Evolutionary conservation across 2,329 filamentous ascomycete species (phyloP), one percentile per base, ranked within the genome.

Genomic region (Westerdykella sp.): DNA sequence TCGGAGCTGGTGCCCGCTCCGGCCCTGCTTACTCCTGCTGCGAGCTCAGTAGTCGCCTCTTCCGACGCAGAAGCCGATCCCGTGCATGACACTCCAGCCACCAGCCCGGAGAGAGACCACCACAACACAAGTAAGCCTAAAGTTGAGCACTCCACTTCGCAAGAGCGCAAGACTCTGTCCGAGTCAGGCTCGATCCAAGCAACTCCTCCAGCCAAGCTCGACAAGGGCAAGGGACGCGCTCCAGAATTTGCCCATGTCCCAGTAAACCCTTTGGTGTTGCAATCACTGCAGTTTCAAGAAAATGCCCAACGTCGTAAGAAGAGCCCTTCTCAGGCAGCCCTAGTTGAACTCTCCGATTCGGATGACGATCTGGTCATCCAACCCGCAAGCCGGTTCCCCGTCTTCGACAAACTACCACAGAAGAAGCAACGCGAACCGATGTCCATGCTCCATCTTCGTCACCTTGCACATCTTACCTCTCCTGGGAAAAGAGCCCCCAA

Each of bases 391-490:
- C 53, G 63, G 36, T 66, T 69, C 31, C 55, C 63, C 6, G 76
- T 87, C 2, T 90, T 94, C 52, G 80, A 88, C 56, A 82, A 78
- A 13, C 64, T 84, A 2, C 85, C 83, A 0, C 70, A 72, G 39
- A 80, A 77, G 57, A 80, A 79, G 58, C 68, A 75, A n/a, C 74
- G 80, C 41, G 82, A 86, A 54, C 72, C 78, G 1, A 73, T 74
- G 21, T 80, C 84, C 0, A 70, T 91, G 46, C 75, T 83, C 21
- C 78, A 77, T 13, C 72, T 93, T n/a, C 84, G 84, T 45, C 78
- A 80, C 44, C 77, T 95, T 12, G 87, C 88, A 2, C 81, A 88
- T 48, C 67, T 93, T 16, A 77, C 75, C 41, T 84, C 83, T 5
- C 83, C 77, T 39, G 76, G 70, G 36, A 83, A 74, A 57, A 73